Base-by-base conservation (phyloP, 495 filamentous ascomycete genomes). In the Lepraria neglecta region DNA sequence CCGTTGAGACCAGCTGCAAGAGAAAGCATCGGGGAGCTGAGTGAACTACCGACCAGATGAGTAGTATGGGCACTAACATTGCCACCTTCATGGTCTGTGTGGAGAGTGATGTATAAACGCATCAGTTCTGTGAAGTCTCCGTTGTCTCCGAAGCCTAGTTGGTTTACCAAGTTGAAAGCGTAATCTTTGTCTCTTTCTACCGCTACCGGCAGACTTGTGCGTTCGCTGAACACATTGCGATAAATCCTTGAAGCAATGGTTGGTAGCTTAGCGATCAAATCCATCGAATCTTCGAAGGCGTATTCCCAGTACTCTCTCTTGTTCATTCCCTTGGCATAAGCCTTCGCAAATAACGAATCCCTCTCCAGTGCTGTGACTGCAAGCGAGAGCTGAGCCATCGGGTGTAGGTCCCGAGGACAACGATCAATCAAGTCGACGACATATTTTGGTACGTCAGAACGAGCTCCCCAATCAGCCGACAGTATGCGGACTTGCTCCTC, bases 261-360 rank as follows among this genome's bases (percentile, higher is more conserved):
- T 69, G 92, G 92, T 66, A 97, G 89, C 86, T 96, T 97, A 75
- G 92, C 94, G 75, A 97, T 97, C 72, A 97, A 79, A 79, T 97
- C 91, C 94, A 97, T 97, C 55, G 91, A 94, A 80, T 97, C 92
- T 84, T 97, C 92, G 70, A 92, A 97, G 68, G 92, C 96, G 82
- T 96, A 90, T 77, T 83, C 84, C 92, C 92, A 97, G 88, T 97
- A 97, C 64, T 96, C 89, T 76, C 88, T 88, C 88, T 97, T 97
- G 83, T 89, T 91, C 70, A 97, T 87, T 73, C 92, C 92, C 84
- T 92, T 95, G 70, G 91, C 92, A 71, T 97, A 97, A 69, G 92
- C 92, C 80, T 95, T 95, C 71, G 94, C 84, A 76, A 97, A 97
- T 58, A 88, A 83, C 47, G 92, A 96, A 77, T 94, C 92, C 74